Evolutionary conservation across 306 rosid genomes (phyloP).

Genomic region (Lotus japonicus): DNA sequence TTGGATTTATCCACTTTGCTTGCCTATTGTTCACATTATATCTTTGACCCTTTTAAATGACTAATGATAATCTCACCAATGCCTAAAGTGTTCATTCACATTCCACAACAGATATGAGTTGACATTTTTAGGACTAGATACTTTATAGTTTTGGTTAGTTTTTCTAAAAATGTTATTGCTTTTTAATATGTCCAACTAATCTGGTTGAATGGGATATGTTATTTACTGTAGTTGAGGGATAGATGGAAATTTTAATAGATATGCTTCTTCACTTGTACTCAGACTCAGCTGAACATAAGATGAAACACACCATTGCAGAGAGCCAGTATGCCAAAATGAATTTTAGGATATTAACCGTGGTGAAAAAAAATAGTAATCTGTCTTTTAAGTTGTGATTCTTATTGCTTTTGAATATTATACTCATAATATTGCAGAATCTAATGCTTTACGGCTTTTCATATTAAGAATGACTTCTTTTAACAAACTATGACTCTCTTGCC

Average conservation of each 20-base stretch:
- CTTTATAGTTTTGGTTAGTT: not conserved
- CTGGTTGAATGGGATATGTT: not conserved
- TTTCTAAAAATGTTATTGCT: not conserved
- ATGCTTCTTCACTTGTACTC: not conserved
- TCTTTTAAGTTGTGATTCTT: not conserved
- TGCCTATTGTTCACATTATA: too few relatives aligned
- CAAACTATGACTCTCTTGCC: too few relatives aligned
- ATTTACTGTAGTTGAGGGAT: not conserved
- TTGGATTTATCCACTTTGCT: too few relatives aligned
- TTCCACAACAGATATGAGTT: too few relatives aligned
- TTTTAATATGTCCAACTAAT: not conserved
- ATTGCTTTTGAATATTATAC: not conserved
- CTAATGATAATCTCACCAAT: too few relatives aligned
- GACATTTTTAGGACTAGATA: not conserved
- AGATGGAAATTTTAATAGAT: not conserved
- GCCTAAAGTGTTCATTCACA: too few relatives aligned
- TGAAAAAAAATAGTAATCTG: not conserved
- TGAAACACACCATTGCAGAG: not conserved
- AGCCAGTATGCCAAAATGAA: not conserved
- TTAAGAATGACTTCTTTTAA: too few relatives aligned
- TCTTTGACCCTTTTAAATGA: too few relatives aligned
- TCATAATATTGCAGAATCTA: too few relatives aligned
- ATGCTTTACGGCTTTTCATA: too few relatives aligned
- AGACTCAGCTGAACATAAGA: not conserved
- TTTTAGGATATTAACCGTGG: not conserved